phyloP scores from a whole-genome alignment of 805 yeast genomes.

The Hanseniaspora mollemarum region DNA sequence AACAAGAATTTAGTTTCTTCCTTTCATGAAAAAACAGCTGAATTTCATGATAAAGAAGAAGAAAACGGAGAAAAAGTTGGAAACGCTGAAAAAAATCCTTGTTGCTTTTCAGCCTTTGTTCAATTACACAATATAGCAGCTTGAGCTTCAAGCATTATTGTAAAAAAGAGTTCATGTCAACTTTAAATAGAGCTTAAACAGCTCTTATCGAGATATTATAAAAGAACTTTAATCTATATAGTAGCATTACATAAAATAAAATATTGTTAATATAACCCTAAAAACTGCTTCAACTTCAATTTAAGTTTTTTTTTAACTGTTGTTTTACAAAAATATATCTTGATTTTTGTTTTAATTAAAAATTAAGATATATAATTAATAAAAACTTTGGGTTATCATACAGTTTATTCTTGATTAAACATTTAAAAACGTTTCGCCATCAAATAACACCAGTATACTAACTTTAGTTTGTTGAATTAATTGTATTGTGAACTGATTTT shows the following conservation, averaged over 20 bases:
- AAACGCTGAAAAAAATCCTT: no score
- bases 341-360: not conserved
- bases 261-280: not conserved
- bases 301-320: not conserved
- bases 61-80: no score
- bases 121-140: no score
- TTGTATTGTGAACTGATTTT: not conserved
- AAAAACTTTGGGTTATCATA: conserved; percentile 12
- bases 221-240: not conserved
- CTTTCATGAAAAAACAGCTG: no score
- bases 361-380: not conserved
- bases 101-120: no score
- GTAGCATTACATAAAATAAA: conserved; percentile 6
- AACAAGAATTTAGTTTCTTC: no score
- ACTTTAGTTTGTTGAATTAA: conserved; percentile 5
- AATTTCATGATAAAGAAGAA: no score
- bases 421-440: conserved; percentile 12
- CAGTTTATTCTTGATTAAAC: conserved; percentile 14
- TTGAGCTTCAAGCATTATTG: no score
- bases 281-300: not conserved
- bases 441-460: conserved; percentile 13
- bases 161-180: no score
- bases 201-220: no score
- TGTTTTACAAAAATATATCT: conserved; percentile 7
- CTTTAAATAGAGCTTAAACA: no score